Conservation (phyloP, 306 rosid genomes). For the Medicago lupulina region DNA sequence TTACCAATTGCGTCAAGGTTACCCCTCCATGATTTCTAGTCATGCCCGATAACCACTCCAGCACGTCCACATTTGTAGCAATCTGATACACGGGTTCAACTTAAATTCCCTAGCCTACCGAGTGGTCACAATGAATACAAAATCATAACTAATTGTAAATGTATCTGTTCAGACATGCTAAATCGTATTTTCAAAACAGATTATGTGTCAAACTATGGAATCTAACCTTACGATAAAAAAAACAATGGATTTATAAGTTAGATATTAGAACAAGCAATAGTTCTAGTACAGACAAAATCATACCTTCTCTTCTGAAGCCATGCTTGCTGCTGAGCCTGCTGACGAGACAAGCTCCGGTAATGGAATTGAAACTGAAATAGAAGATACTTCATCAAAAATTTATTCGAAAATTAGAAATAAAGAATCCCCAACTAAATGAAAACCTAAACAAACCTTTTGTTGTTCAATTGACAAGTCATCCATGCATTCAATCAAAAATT, state of each 20-base stretch:
- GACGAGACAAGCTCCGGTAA: constrained; percentile 84
- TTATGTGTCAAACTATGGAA: background rate
- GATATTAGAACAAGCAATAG: constrained; percentile 8
- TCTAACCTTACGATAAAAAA: constrained; percentile 20
- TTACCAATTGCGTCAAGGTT: no score
- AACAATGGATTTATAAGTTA: background rate
- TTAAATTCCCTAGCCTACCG: background rate
- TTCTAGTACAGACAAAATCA: constrained; percentile 12
- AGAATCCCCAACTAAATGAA: constrained; percentile 18
- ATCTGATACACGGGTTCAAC: background rate
- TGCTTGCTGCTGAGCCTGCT: constrained; percentile 96
- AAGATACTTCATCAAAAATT: constrained; percentile 38
- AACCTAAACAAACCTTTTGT: constrained; percentile 72
- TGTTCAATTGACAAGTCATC: constrained; percentile 91
- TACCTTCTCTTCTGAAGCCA: constrained; percentile 99
- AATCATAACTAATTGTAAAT: background rate
- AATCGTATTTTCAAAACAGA: constrained; percentile 9
- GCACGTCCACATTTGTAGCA: no score
- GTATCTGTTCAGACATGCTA: background rate
- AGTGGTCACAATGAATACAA: background rate
- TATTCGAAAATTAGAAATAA: constrained; percentile 17
- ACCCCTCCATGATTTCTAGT: no score
- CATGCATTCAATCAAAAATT: constrained; percentile 96
- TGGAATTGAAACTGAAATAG: constrained; percentile 79
- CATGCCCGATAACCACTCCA: no score